Conservation (phyloP, 164 flowering plant genomes). For the Annona cherimola region DNA sequence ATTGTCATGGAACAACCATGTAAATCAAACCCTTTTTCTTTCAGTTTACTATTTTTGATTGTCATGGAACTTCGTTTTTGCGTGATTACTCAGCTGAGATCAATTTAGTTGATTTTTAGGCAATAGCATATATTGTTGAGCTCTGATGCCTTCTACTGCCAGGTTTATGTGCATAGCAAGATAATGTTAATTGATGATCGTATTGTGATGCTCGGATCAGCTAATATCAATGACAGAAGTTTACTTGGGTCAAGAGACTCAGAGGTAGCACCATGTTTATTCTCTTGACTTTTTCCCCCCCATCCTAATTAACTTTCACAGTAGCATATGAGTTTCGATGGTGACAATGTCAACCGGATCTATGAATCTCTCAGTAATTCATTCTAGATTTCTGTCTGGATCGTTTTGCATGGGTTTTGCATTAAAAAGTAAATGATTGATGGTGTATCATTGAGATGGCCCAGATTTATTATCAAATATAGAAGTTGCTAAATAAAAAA, state of each 20-base stretch:
- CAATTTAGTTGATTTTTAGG: neutral
- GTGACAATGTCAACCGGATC: too few species aligned
- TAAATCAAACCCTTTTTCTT: too few species aligned
- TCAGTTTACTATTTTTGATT: too few species aligned
- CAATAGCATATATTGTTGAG: neutral
- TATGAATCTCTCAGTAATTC: too few species aligned
- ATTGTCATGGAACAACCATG: neutral
- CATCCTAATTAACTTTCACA: neutral
- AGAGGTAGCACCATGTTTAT: constrained; percentile 50
- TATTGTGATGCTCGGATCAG: constrained; percentile 72
- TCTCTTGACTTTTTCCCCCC: neutral
- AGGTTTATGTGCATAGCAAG: constrained; percentile 98
- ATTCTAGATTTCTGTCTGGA: too few species aligned
- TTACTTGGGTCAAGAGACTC: constrained; percentile 97
- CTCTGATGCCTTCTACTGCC: constrained; percentile 3
- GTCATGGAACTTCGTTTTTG: neutral
- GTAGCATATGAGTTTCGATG: too few species aligned
- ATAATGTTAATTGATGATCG: constrained; percentile 89
- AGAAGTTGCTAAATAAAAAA: too few species aligned
- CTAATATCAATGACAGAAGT: constrained; percentile 96
- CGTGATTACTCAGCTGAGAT: neutral
- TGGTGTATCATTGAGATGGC: too few species aligned
- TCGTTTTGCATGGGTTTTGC: too few species aligned
- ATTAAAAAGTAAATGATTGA: too few species aligned
- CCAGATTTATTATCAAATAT: too few species aligned